phyloP scores from a whole-genome alignment of 352 stramenopile genomes.

The Globisporangium solare region DNA sequence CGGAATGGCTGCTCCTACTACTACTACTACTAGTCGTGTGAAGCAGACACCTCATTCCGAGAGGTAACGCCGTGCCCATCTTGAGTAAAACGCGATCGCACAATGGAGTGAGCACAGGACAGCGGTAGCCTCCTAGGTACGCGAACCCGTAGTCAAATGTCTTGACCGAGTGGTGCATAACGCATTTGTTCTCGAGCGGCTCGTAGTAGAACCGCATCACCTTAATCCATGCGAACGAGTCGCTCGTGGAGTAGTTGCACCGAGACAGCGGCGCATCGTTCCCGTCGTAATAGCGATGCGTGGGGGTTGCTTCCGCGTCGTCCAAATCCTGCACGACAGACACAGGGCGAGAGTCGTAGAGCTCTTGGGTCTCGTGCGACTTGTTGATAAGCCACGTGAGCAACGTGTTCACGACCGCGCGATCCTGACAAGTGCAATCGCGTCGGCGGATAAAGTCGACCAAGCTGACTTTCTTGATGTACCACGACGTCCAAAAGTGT shows the following conservation, averaged over 20 bases:
- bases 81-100: conserved; percentile 51
- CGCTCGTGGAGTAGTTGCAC: conserved; percentile 37
- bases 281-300: conserved; percentile 10
- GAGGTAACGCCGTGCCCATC: conserved; percentile 48
- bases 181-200: conserved; percentile 44
- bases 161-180: conserved; percentile 55
- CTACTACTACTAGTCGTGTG: conserved; percentile 21
- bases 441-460: conserved; percentile 30
- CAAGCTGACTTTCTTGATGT: conserved; percentile 45
- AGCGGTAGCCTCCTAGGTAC: conserved; percentile 40
- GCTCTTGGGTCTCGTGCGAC: conserved; percentile 31
- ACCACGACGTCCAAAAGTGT: conserved; percentile 40
- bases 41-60: conserved; percentile 47
- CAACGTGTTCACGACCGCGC: conserved; percentile 33
- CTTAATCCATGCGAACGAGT: conserved; percentile 61
- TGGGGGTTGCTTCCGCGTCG: not conserved
- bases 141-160: conserved; percentile 61
- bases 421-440: conserved; percentile 25
- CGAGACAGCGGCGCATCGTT: conserved; percentile 29
- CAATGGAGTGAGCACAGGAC: conserved; percentile 47
- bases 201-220: conserved; percentile 61
- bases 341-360: conserved; percentile 37
- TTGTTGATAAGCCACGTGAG: conserved; percentile 52
- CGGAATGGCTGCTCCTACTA: conserved; percentile 14
- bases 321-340: conserved; percentile 7